Conservation (phyloP, 768 basidiomycete genomes). For the Epithele typhae region DNA sequence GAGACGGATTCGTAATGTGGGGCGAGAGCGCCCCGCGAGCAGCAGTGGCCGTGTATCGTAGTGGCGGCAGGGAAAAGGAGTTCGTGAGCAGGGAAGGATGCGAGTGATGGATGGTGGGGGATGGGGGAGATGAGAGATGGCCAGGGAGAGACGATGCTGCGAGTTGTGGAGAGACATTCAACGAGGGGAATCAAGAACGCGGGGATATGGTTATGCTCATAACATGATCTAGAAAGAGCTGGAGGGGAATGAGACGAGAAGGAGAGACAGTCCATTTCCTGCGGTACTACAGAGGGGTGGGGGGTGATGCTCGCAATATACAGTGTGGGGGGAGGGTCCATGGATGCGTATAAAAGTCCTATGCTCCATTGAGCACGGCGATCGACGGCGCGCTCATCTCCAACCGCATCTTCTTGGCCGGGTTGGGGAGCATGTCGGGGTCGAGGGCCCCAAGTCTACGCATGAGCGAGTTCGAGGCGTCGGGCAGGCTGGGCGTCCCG, state of each 20-base stretch:
- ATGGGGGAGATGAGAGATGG: no score
- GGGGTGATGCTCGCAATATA: conserved; percentile 1
- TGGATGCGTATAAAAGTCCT: not conserved
- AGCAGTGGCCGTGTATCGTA: no score
- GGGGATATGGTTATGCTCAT: not conserved
- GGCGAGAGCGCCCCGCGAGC: no score
- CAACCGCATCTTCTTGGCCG: conserved; percentile 72
- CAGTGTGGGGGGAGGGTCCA: not conserved
- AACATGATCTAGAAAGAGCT: not conserved
- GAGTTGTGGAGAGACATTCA: no score
- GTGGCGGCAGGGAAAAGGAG: no score
- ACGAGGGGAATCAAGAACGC: no score
- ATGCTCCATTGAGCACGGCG: conserved; percentile 16
- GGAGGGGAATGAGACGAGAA: not conserved
- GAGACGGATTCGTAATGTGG: no score
- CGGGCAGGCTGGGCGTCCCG: conserved; percentile 9
- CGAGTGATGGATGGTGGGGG: no score
- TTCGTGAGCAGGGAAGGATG: no score
- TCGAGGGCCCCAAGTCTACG: conserved; percentile 27
- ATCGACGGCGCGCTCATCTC: conserved; percentile 16
- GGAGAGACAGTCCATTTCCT: conserved; percentile 5
- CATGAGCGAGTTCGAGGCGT: conserved; percentile 15
- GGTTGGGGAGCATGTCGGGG: conserved; percentile 57
- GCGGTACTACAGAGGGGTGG: conserved; percentile 4
- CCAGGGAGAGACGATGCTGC: no score